Base-by-base conservation (phyloP, 805 yeast species). In the Metschnikowia hibisci region DNA sequence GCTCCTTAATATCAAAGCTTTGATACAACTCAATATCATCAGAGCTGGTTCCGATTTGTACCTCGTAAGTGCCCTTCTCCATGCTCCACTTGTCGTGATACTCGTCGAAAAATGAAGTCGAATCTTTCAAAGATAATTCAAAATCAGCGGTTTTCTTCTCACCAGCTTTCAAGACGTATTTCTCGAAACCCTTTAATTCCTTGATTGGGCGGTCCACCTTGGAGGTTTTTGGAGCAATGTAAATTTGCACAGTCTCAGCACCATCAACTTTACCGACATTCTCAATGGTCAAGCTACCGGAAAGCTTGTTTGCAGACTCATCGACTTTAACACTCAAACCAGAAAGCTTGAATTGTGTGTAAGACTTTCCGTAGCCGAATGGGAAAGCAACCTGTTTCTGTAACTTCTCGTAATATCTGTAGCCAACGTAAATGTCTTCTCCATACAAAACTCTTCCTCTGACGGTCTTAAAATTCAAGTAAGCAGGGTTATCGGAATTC, bases 341-440 rank as follows among this genome's bases (percentile, higher is more conserved):
- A 6, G 61, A 55, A 46, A 75, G 57, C 26, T 58, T 63, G 53
- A 80, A 81, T 0, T 68, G 50, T 15, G 84, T 74, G 63, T 80
- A 81, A 1, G 86, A 80, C 47, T 80, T 67, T 37, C 86, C 86
- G 52, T 60, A 69, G 4, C 86, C 86, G 59, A 81, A 82, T 33
- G 84, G 81, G 66, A 73, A 81, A 38, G 73, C 64, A 4, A 76
- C 79, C 22, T 67, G 67, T 32, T 59, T 62, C 48, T 73, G 68
- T 29, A 64, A 56, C 58, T 74, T 75, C 53, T 81, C 85, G 59
- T 77, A 82, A 63, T 63, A 78, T 46, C 79, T 66, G 65, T 81
- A 80, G 15, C 86, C 87, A 41, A 81, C 77, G 57, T 69, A 81
- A 35, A 81, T 75, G 54, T 80, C 84, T 58, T 82, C 87, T 45